A percentile compares a stretch with the other conserved stretches of the same genome.
These are phyloP conservation scores for Rhizopus sp. DNA, from an alignment of 371 early-diverging fungal species.

Conservation along the genomic window DNA sequence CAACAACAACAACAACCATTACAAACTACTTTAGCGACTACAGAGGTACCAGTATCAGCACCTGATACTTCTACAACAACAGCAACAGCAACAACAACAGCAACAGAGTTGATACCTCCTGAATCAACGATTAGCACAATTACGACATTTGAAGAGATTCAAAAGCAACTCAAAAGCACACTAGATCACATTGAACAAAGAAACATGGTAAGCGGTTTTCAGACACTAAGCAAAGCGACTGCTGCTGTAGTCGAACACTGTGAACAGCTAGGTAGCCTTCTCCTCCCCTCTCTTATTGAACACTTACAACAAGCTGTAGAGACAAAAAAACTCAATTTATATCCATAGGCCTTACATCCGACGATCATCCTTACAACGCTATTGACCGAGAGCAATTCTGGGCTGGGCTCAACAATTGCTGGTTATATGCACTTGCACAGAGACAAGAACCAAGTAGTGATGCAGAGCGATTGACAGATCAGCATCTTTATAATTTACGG, in stretches of 20 bases:
- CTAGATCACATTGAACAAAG: constrained; percentile 69
- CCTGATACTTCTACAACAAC: constrained; percentile 2
- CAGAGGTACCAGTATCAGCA: constrained; percentile 3
- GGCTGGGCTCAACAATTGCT: constrained; percentile 80
- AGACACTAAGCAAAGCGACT: constrained; percentile 71
- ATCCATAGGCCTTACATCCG: constrained; percentile 51
- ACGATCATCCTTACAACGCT: constrained; percentile 52
- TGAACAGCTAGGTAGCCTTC: constrained; percentile 62
- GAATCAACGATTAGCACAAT: constrained; percentile 11
- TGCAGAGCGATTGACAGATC: constrained; percentile 58
- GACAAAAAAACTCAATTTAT: neutral
- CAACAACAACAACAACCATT: constrained; percentile 7
- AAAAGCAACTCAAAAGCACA: constrained; percentile 70
- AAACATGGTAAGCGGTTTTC: constrained; percentile 72
- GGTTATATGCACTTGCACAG: constrained; percentile 75
- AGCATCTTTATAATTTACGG: constrained; percentile 65
- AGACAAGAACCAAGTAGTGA: constrained; percentile 58
- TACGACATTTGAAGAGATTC: constrained; percentile 67
- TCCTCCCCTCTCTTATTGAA: constrained; percentile 1
- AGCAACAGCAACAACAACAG: too few relatives aligned
- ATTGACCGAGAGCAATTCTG: constrained; percentile 74
- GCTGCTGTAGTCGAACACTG: constrained; percentile 73
- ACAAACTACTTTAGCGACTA: constrained; percentile 1
- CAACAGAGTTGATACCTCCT: constrained; percentile 1
- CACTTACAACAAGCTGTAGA: neutral